Base-by-base conservation (phyloP, 768 basidiomycete species). In the Chlorophyllum brunneum region DNA sequence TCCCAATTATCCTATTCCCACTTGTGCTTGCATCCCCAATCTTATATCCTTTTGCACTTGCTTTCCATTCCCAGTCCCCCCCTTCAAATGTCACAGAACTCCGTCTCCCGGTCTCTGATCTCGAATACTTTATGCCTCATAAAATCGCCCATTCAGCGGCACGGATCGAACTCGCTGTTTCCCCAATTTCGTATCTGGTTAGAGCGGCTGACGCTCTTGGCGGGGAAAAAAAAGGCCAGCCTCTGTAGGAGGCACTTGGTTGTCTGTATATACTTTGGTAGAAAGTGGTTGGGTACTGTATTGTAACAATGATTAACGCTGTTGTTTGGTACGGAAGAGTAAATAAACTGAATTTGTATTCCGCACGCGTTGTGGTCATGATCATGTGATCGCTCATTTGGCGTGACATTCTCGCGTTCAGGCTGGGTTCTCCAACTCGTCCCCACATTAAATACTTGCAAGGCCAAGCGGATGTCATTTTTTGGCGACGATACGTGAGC, bases 351-450 rank as follows among this genome's bases (percentile, higher is more conserved):
- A 4, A 13, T 36, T 15, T 37, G 20, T 48, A 23, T 49, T 29
- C 11, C 7, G 23, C n/a, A 27, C 36, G 13, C 36, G 36, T 7
- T 22, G 15, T 15, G 13, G 49, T 42, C 40, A 51, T 30, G 24
- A 42, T 42, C 49, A 52, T 44, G 51, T 52, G 51, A 51, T 43
- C 16, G 6, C 6, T 1, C 5, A 26, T 15, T 7, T 22, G 20
- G 38, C 16, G 48, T 49, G 48, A 34, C 39, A 42, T 51, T 16
- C 40, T 34, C 39, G 37, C 37, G 27, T 50, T 40, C 37, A n/a
- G 39, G 42, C 20, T 24, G 18, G 9, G 11, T 23, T 18, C 22
- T 22, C 9, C 16, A 13, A 18, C 10, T 36, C 18, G 5, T 29
- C 9, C 51, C 23, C 27, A 11, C n/a, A 31, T 44, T 18, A 26